phyloP scores from a whole-genome alignment of 2,329 filamentous ascomycete genomes.

The Neocucurbitaria cava region DNA sequence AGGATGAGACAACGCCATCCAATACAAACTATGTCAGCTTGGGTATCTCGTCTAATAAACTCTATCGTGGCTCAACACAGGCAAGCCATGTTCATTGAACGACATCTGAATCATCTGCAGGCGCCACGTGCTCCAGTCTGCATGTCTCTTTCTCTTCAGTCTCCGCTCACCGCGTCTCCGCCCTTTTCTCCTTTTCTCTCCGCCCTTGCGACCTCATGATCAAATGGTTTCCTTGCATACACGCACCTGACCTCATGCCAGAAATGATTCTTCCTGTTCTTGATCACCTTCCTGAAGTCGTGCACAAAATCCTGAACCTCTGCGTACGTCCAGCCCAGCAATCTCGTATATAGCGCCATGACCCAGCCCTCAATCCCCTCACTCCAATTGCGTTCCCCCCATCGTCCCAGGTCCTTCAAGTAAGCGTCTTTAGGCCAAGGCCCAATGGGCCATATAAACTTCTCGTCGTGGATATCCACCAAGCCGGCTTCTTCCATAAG shows the following conservation, averaged over 20 bases:
- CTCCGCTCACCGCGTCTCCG: neutral
- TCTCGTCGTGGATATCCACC: conserved; percentile 32
- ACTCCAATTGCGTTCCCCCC: conserved; percentile 51
- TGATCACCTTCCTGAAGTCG: conserved; percentile 40
- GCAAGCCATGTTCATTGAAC: neutral
- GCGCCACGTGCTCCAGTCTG: neutral
- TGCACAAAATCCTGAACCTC: conserved; percentile 45
- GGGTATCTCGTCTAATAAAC: neutral
- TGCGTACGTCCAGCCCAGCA: conserved; percentile 45
- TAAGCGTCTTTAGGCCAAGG: conserved; percentile 41
- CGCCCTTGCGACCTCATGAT: conserved; percentile 11
- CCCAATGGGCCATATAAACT: conserved; percentile 43
- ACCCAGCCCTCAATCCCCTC: conserved; percentile 53
- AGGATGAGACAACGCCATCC: conserved; percentile 19
- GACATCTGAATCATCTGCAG: neutral
- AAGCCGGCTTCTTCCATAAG: conserved; percentile 36
- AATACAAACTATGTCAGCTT: neutral
- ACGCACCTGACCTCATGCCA: conserved; percentile 49
- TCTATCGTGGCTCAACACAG: neutral
- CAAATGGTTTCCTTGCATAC: conserved; percentile 34
- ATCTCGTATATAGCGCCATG: conserved; percentile 49
- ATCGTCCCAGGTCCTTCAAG: conserved; percentile 43
- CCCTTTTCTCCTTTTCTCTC: neutral
- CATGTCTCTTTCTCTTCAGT: neutral
- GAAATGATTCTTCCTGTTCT: conserved; percentile 45